These are phyloP conservation scores for Fusarium nanum DNA, from an alignment of 2,329 filamentous ascomycete species.

Conservation along the genomic window DNA sequence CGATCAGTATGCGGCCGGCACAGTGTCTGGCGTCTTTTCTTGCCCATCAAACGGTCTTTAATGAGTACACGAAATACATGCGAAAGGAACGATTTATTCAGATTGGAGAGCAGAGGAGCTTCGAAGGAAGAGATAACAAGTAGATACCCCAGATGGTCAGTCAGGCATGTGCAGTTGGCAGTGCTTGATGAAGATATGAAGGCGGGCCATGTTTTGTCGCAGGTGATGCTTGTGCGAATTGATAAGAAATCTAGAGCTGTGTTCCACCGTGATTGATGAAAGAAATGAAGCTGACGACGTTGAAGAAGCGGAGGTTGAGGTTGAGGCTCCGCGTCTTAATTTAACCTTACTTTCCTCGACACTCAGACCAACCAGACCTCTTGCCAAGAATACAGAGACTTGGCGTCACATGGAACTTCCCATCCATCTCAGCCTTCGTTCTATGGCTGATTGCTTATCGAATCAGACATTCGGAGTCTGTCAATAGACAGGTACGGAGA, in stretches of 20 bases:
- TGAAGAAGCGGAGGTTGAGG: conserved; percentile 12
- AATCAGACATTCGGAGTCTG: background rate
- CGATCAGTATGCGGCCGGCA: conserved; percentile 72
- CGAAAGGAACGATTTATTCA: background rate
- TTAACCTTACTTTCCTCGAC: conserved; percentile 11
- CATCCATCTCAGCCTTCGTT: background rate
- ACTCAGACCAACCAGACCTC: conserved; percentile 18
- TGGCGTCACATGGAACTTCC: conserved; percentile 14
- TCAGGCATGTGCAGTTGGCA: conserved; percentile 1
- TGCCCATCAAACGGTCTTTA: conserved; percentile 76
- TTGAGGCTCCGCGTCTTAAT: conserved; percentile 13
- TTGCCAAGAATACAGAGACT: conserved; percentile 24
- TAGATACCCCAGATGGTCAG: conserved; percentile 21
- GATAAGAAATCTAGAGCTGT: background rate
- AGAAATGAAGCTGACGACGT: background rate
- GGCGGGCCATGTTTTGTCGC: background rate
- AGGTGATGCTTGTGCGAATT: background rate
- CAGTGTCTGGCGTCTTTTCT: conserved; percentile 78
- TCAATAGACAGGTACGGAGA: background rate
- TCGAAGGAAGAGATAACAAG: conserved; percentile 3
- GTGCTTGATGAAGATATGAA: background rate
- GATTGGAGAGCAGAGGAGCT: background rate
- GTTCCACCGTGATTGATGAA: background rate
- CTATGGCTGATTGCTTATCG: background rate
- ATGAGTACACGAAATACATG: conserved; percentile 2